Conservation (phyloP, 2,329 filamentous ascomycete species). For the Ustulina deusta region DNA sequence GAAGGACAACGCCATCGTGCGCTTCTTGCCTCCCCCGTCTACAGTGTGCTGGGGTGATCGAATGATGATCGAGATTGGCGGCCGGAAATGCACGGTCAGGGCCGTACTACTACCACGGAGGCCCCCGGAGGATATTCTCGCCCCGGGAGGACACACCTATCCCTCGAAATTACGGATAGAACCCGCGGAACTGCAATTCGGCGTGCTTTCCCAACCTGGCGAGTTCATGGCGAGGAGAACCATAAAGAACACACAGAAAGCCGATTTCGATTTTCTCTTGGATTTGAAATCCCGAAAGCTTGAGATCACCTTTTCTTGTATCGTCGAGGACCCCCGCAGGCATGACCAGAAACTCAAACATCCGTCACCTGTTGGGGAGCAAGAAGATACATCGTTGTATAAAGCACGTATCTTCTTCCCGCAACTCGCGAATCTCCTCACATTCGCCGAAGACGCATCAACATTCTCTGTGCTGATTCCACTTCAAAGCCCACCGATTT, state of each 20-base stretch:
- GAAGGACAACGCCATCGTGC: constrained; percentile 32
- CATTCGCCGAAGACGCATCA: constrained; percentile 50
- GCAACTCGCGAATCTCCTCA: constrained; percentile 60
- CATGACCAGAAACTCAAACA: constrained; percentile 35
- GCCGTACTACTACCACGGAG: constrained; percentile 29
- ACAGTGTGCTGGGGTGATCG: constrained; percentile 38
- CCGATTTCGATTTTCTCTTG: constrained; percentile 53
- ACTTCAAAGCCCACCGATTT: constrained; percentile 62
- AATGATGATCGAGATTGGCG: constrained; percentile 36
- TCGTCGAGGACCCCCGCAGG: constrained; percentile 44
- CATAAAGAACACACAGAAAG: constrained; percentile 39
- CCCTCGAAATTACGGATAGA: constrained; percentile 32
- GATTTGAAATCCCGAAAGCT: constrained; percentile 56
- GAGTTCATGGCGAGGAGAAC: constrained; percentile 71
- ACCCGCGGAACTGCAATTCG: constrained; percentile 44
- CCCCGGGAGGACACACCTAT: constrained; percentile 35
- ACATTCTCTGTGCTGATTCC: constrained; percentile 56
- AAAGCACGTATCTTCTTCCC: constrained; percentile 60
- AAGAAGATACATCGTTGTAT: constrained; percentile 48
- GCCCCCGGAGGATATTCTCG: constrained; percentile 2
- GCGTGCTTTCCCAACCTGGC: constrained; percentile 52
- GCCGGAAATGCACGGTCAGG: constrained; percentile 21
- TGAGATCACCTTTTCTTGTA: constrained; percentile 55
- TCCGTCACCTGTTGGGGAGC: constrained; percentile 34
- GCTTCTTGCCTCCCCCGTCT: constrained; percentile 43